Base-by-base conservation (phyloP, 345 rosid species). In the Gossypium raimondii region DNA sequence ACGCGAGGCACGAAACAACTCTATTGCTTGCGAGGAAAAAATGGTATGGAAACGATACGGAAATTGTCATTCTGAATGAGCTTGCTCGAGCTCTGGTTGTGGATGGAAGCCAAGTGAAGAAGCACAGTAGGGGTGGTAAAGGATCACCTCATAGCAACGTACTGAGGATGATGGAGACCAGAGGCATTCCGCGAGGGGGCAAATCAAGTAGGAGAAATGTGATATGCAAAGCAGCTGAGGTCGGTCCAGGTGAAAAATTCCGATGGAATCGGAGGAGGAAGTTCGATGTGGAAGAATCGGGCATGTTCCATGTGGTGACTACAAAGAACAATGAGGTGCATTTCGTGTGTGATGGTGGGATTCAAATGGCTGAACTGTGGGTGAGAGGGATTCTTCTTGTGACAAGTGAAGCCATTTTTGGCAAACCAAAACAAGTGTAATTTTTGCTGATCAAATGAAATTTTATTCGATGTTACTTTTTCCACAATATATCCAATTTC, bases 321-420 rank as follows among this genome's bases (percentile, higher is more conserved):
- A 82, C 83, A 34, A 86, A 78, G 88, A 86, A 86, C 80, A 88
- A 82, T 78, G 88, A 90, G 81, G 66, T 90, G 72, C 90, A 88
- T 72, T 88, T 90, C 53, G 87, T 84, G 1, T 88, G 90, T 12
- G 79, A 83, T 11, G 92, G 89, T 12, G 94, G 92, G 64, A 53
- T 45, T 0, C 88, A 86, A 73, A 79, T 80, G 86, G 92, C 94
- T 0, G 76, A 77, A 75, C 67, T 88, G 60, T 56, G 27, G 60
- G 60, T 20, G 1, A 56, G 60, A 56, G 60, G 60, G 11, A 56
- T 56, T 56, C 24, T 24, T 8, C 60, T 56, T 18, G 22, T 56
- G 60, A 56, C 60, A 9, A 56, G 25, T 24, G 60, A 56, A 18
- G 27, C 60, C 24, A 56, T 56, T 20, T 9, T 18, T 18, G 13